Percentiles rank a stretch among this genome's conserved stretches.
Evolutionary conservation across 164 flowering plant species (phyloP).

Genomic region (Chloranthus sessilifolius): DNA sequence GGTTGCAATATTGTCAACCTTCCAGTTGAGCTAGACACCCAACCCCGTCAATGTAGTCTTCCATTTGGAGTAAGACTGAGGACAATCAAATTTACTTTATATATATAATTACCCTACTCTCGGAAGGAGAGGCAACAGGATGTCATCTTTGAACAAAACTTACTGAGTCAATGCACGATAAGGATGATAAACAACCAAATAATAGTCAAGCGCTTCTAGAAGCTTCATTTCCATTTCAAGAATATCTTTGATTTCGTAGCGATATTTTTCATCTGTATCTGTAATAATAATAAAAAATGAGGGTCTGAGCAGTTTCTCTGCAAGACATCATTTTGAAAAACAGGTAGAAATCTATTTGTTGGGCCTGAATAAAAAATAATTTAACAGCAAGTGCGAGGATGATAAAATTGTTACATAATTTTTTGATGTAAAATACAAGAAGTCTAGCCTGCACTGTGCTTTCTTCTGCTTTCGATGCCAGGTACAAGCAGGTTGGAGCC

Average conservation of each 20-base stretch:
- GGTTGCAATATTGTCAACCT: no score
- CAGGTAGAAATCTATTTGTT: neutral
- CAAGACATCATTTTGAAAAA: slow-evolving; percentile 1
- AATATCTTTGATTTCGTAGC: slow-evolving; percentile 81
- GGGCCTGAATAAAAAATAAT: neutral
- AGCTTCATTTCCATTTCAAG: slow-evolving; percentile 99
- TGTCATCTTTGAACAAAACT: no score
- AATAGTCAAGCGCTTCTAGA: slow-evolving; percentile 90
- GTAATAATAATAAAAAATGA: slow-evolving; percentile 17
- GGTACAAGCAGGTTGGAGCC: slow-evolving; percentile 89
- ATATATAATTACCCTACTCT: no score
- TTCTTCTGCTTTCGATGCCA: slow-evolving; percentile 99
- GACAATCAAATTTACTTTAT: no score
- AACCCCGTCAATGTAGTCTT: no score
- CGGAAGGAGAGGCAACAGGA: no score
- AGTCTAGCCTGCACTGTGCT: slow-evolving; percentile 90
- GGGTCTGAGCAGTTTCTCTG: slow-evolving; percentile 5
- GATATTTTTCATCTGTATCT: slow-evolving; percentile 82
- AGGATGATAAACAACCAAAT: slow-evolving; percentile 90
- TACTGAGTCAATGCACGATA: slow-evolving; percentile 86
- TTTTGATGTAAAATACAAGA: slow-evolving; percentile 75
- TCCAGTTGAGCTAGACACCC: no score
- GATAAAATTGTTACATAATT: slow-evolving; percentile 44
- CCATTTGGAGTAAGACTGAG: no score
- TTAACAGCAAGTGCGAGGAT: neutral